Evolutionary conservation across 2,329 filamentous ascomycete genomes (phyloP).

Genomic region (Calonectria hawksworthii): DNA sequence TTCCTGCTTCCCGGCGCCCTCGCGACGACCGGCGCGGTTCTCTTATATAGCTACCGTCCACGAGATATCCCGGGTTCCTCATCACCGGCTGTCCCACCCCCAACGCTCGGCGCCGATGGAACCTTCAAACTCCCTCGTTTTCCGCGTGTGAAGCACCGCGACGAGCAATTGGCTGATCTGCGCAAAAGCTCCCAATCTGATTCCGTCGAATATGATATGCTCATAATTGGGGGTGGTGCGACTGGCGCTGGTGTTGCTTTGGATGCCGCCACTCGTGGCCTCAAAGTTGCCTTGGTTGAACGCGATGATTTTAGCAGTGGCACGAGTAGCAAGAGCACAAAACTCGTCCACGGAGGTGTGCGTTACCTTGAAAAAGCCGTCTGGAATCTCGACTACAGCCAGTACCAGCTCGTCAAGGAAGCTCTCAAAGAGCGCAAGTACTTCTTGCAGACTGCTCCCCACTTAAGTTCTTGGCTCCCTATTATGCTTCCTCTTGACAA

Average conservation of each 20-base stretch:
- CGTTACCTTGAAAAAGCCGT: conserved; percentile 82
- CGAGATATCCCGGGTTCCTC: conserved; percentile 80
- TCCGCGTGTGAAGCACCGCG: conserved; percentile 72
- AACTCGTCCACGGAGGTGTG: conserved; percentile 83
- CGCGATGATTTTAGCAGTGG: conserved; percentile 81
- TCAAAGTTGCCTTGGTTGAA: conserved; percentile 80
- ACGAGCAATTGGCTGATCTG: conserved; percentile 75
- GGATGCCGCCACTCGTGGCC: conserved; percentile 78
- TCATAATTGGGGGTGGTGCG: conserved; percentile 79
- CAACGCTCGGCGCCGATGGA: conserved; percentile 77
- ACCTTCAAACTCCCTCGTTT: conserved; percentile 77
- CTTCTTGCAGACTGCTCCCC: conserved; percentile 81
- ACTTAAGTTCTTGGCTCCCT: conserved; percentile 80
- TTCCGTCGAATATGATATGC: conserved; percentile 73
- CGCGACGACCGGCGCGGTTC: conserved; percentile 58
- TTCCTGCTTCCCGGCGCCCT: conserved; percentile 59
- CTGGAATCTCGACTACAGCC: conserved; percentile 81
- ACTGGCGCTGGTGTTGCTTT: conserved; percentile 80
- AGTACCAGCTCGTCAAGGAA: conserved; percentile 79
- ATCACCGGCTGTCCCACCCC: conserved; percentile 77
- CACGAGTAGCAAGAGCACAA: conserved; percentile 82
- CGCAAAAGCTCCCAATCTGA: conserved; percentile 53
- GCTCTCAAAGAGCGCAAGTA: conserved; percentile 82
- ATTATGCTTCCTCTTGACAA: conserved; percentile 83
- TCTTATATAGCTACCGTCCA: conserved; percentile 73